phyloP scores from a whole-genome alignment of 345 rosid species.

The Boechera stricta region DNA sequence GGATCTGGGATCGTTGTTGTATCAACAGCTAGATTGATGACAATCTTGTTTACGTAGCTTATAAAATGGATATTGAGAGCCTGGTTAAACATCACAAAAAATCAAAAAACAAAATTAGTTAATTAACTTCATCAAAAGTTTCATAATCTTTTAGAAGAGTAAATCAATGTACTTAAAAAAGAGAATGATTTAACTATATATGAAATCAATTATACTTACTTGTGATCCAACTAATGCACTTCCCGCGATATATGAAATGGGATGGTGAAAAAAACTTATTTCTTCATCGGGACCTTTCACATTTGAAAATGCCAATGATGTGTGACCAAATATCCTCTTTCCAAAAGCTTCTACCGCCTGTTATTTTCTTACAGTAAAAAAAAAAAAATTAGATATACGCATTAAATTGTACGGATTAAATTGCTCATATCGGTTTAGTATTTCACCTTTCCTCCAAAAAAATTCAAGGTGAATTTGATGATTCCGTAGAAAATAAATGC shows the following conservation, averaged over 20 bases:
- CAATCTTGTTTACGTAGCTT: slow-evolving; percentile 71
- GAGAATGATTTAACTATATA: neutral
- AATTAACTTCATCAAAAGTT: neutral
- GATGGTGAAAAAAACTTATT: slow-evolving; percentile 59
- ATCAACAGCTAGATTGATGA: slow-evolving; percentile 63
- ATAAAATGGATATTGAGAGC: slow-evolving; percentile 73
- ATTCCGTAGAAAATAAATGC: slow-evolving; percentile 39
- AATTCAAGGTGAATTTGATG: slow-evolving; percentile 36
- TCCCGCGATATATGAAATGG: slow-evolving; percentile 61
- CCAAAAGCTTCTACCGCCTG: slow-evolving; percentile 48
- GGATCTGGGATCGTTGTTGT: slow-evolving; percentile 70
- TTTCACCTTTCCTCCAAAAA: slow-evolving; percentile 53
- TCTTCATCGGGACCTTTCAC: slow-evolving; percentile 63
- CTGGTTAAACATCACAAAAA: slow-evolving; percentile 66
- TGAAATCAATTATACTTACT: slow-evolving; percentile 37
- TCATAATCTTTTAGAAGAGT: neutral
- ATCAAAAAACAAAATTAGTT: slow-evolving; percentile 38
- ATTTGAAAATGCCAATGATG: slow-evolving; percentile 61
- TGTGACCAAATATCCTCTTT: slow-evolving; percentile 47
- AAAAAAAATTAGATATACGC: neutral
- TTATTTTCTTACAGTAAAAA: neutral
- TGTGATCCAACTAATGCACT: slow-evolving; percentile 61
- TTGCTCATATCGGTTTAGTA: neutral
- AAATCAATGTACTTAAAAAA: neutral
- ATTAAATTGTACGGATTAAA: too few species aligned